Evolutionary conservation across 441 rosid species (phyloP).

Genomic region (Erysimum pusillum): DNA sequence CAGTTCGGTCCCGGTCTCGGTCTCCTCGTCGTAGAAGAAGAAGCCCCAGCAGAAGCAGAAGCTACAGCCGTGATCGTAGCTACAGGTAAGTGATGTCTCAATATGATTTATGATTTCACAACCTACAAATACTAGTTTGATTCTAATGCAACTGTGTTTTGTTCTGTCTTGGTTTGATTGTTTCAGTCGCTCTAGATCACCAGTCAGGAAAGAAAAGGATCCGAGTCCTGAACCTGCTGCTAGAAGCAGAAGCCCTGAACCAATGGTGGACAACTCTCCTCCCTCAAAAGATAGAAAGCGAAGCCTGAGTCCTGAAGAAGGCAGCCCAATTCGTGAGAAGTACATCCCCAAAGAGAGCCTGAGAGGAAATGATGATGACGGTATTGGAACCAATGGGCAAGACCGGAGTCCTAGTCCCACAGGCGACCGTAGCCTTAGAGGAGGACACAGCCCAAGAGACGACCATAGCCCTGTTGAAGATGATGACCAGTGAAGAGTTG

Average conservation of each 20-base stretch:
- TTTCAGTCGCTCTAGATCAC: slow-evolving; percentile 72
- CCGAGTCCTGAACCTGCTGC: slow-evolving; percentile 53
- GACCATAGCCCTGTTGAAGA: slow-evolving; percentile 54
- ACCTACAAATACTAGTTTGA: neutral
- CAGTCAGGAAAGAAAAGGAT: slow-evolving; percentile 67
- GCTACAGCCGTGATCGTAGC: slow-evolving; percentile 72
- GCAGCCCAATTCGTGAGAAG: slow-evolving; percentile 51
- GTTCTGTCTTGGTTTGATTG: neutral
- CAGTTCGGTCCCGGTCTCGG: slow-evolving; percentile 55
- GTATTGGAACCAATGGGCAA: slow-evolving; percentile 51
- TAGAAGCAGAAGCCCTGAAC: slow-evolving; percentile 62
- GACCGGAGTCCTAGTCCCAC: slow-evolving; percentile 47
- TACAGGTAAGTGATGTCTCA: slow-evolving; percentile 51
- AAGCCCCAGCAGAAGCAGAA: slow-evolving; percentile 62
- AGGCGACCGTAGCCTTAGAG: slow-evolving; percentile 50
- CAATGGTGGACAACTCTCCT: slow-evolving; percentile 50
- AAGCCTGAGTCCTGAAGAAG: slow-evolving; percentile 57
- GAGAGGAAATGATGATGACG: slow-evolving; percentile 51
- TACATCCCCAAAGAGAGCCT: slow-evolving; percentile 53
- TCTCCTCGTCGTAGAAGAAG: slow-evolving; percentile 51
- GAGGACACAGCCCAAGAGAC: slow-evolving; percentile 17
- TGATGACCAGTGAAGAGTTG: slow-evolving; percentile 32
- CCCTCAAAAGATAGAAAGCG: slow-evolving; percentile 58
- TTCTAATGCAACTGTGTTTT: neutral
- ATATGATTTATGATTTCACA: neutral